Evolutionary conservation across 331 rosid species (phyloP), one percentile per base, ranked within the genome.

Genomic region (Spiraea crenata): DNA sequence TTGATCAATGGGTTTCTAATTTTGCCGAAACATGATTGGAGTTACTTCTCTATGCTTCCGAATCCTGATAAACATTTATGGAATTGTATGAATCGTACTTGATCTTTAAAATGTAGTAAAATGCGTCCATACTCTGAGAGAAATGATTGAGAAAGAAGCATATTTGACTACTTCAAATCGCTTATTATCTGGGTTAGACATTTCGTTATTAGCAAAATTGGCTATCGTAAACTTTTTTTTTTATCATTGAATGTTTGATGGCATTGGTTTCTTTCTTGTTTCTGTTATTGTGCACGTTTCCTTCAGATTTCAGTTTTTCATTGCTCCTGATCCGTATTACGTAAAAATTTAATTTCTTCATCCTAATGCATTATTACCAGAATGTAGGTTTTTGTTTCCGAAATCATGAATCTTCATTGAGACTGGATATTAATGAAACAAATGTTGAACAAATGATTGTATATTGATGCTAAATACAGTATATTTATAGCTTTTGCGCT

Each of bases 21-120:
- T 52, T 37, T 58, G 7, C 37, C 12, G 17, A 3, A 47, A 19
- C 25, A 10, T 67, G 57, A 13, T 56, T 63, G 9, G 51, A 44
- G 35, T 65, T 72, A 9, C 57, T 71, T 45, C 34, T 47, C 8
- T 14, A 17, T 66, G 63, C 25, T 57, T 67, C 7, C 49, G 70
- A 52, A 19, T 76, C 17, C 46, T 62, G 48, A 37, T 62, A 70
- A 41, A 11, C 1, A 20, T 49, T 7, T 25, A 65, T 46, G 55
- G 51, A 41, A 48, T 41, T 64, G 16, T 57, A 16, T 57, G 51
- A 34, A 56, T 15, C 50, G 34, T 10, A 76, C n/a, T 70, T 31
- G 4, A 48, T 25, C 31, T 25, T 70, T 34, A 34, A 70, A 54
- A 37, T 38, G 25, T 38, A 38, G 52, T 17, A 15, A 35, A 41